These are phyloP conservation scores for Strobilomyces dryophilus DNA, from an alignment of 768 basidiomycete species.

Conservation along the genomic window DNA sequence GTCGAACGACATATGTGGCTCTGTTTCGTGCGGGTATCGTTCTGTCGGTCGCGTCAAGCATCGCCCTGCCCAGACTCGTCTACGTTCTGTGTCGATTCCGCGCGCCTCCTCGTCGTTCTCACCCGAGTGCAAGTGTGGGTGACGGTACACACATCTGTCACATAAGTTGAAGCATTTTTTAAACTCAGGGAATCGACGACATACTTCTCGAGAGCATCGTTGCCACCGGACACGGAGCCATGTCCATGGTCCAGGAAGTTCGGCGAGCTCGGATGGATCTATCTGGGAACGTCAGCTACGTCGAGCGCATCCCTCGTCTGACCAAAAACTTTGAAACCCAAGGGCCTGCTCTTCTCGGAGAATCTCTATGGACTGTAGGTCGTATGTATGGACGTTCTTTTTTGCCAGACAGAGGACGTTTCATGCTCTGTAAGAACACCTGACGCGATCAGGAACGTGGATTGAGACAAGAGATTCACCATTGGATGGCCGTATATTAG, in stretches of 20 bases:
- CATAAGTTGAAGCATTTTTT: neutral
- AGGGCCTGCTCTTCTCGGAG: no score
- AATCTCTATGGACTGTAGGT: no score
- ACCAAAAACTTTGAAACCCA: no score
- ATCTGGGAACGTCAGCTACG: neutral
- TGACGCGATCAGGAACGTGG: constrained; percentile 10
- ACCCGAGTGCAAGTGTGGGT: no score
- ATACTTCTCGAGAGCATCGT: neutral
- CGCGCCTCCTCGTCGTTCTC: neutral
- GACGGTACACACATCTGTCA: no score
- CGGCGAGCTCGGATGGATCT: neutral
- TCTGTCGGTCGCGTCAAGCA: neutral
- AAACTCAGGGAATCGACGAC: neutral
- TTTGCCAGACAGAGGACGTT: neutral
- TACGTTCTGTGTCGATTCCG: constrained; percentile 3
- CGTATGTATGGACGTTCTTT: no score
- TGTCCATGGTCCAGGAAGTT: neutral
- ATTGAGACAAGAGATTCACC: no score
- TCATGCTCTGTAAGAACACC: constrained; percentile 2
- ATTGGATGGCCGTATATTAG: no score
- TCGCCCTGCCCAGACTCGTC: neutral
- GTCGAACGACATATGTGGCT: no score
- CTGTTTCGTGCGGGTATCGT: neutral
- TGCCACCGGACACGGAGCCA: neutral
- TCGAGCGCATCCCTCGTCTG: no score